Evolutionary conservation across 345 rosid genomes (phyloP).

Genomic region (Arabis hirsuta): DNA sequence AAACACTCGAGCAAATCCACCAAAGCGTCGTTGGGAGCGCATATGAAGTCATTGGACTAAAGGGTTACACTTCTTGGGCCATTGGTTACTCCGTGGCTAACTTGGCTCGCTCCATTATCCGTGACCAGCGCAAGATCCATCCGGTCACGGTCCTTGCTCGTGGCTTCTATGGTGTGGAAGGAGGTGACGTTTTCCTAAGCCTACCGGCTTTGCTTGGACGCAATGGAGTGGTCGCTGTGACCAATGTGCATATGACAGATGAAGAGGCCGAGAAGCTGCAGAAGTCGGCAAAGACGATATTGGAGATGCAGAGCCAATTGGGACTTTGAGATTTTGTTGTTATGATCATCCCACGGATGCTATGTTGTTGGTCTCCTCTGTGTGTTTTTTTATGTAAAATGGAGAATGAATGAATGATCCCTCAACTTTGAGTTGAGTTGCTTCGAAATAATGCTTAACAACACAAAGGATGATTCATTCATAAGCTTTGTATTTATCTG

Average conservation of each 20-base stretch:
- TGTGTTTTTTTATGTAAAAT: too few species aligned
- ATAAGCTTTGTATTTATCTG: too few species aligned
- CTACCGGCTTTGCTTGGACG: slow-evolving; percentile 78
- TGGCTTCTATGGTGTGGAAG: slow-evolving; percentile 76
- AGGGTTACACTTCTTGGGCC: slow-evolving; percentile 99
- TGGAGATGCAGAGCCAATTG: slow-evolving; percentile 72
- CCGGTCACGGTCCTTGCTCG: slow-evolving; percentile 88
- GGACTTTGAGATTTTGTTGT: slow-evolving; percentile 45
- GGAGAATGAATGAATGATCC: too few species aligned
- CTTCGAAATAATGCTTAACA: too few species aligned
- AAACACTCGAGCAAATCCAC: slow-evolving; percentile 77
- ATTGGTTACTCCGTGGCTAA: slow-evolving; percentile 91
- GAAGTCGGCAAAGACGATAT: slow-evolving; percentile 70
- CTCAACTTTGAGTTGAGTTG: too few species aligned
- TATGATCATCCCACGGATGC: too few species aligned
- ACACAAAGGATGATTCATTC: too few species aligned
- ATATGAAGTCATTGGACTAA: slow-evolving; percentile 79
- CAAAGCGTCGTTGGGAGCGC: slow-evolving; percentile 69
- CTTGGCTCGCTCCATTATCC: slow-evolving; percentile 67
- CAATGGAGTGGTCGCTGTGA: slow-evolving; percentile 77
- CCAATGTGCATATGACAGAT: slow-evolving; percentile 74
- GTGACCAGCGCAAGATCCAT: slow-evolving; percentile 93
- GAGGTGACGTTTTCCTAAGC: slow-evolving; percentile 83
- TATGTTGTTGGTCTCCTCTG: too few species aligned
- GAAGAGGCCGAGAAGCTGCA: slow-evolving; percentile 65